Base-by-base conservation (phyloP, 352 stramenopile species). In the Phytophthora colocasiae region DNA sequence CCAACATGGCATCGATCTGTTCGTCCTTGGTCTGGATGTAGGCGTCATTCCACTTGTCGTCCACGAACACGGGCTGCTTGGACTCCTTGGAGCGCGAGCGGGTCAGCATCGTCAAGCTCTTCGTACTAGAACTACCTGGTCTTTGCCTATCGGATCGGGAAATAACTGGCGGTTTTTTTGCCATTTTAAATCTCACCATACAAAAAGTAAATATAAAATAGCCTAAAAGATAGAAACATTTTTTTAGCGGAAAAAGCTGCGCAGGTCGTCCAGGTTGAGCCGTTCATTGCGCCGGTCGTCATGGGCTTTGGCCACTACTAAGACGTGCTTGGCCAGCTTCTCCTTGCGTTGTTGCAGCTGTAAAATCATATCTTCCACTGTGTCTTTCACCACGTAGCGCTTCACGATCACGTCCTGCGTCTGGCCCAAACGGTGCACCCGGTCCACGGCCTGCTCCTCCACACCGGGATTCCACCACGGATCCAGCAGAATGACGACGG, bases 391-490 rank as follows among this genome's bases (percentile, higher is more conserved):
- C 31, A 97, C 79, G 69, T 97, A 97, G 41, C 93, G 85, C 69
- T 96, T 95, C 24, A 98, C 92, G 7, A 87, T 58, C 40, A 98
- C 93, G 40, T 85, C 77, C 34, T 87, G 81, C 0, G 73, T 81
- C 74, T 98, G 91, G 1, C 92, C 93, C 6, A 98, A 72, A 2
- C 93, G 89, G 50, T 97, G 92, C 32, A 97, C 90, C 40, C 93
- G 85, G 77, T 98, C 94, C 45, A 99, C 94, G 0, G 97, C 97
- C 71, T 99, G 97, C 29, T 96, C 83, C 58, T 99, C 95, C 12
- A 98, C 82, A 43, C 87, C 88, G 14, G 89, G 81, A 71, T 99
- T 98, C 95, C 93, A 98, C 93, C 93, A 98, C 56, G 93, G 90
- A 56, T 97, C 93, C 22, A 97, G 72, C 34, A 98, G 72, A 39